phyloP scores from a whole-genome alignment of 805 yeast genomes.

The Metschnikowia hibisci region DNA sequence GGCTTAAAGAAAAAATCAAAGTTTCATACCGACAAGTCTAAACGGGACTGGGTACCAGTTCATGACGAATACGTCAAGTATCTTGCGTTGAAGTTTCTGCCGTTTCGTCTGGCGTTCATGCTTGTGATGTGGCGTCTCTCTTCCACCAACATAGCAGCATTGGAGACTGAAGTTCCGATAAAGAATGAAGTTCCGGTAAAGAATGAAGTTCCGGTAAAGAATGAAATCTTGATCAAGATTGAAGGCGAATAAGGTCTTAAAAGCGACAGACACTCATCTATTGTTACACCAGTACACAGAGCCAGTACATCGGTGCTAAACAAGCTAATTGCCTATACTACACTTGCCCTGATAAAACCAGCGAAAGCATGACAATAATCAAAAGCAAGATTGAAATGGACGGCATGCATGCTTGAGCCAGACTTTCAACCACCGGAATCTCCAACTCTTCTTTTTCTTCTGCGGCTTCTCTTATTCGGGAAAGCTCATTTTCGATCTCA shows the following conservation, averaged over 20 bases:
- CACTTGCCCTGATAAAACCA: too few relatives aligned
- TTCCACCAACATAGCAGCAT: conserved; percentile 50
- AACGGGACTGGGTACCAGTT: conserved; percentile 62
- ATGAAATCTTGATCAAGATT: too few relatives aligned
- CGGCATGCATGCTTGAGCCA: not conserved
- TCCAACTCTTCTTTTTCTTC: not conserved
- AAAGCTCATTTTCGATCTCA: conserved; percentile 35
- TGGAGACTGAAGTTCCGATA: conserved; percentile 18
- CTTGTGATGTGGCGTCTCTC: conserved; percentile 70
- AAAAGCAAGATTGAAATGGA: not conserved
- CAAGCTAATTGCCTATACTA: too few relatives aligned
- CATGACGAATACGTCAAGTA: conserved; percentile 56
- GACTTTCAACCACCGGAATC: not conserved
- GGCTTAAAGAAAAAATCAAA: conserved; percentile 35
- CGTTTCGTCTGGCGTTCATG: conserved; percentile 68
- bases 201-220: too few relatives aligned
- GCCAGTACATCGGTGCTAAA: too few relatives aligned
- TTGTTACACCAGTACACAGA: too few relatives aligned
- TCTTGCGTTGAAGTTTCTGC: conserved; percentile 57
- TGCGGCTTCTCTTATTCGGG: conserved; percentile 21
- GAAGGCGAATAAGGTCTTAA: too few relatives aligned
- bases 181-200: too few relatives aligned
- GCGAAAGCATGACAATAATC: too few relatives aligned
- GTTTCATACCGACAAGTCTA: conserved; percentile 33
- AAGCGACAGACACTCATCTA: too few relatives aligned